phyloP scores from a whole-genome alignment of 106 monocot genomes.

The Dendrobium nobile region DNA sequence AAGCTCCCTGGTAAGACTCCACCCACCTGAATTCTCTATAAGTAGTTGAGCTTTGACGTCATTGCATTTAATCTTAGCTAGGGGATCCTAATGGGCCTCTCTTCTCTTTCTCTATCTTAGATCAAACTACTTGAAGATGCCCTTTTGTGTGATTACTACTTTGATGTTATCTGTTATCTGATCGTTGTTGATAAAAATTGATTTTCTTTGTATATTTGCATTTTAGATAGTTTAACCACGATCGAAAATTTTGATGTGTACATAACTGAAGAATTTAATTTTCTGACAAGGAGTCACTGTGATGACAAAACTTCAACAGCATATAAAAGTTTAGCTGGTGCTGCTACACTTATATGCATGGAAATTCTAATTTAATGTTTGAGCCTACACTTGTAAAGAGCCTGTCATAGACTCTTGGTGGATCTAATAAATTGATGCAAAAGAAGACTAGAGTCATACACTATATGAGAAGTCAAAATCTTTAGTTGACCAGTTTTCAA shows the following conservation, averaged over 20 bases:
- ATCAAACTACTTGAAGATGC: no score
- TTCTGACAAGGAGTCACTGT: no score
- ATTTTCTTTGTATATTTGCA: no score
- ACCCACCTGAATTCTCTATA: not conserved
- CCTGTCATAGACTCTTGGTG: not conserved
- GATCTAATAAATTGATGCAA: not conserved
- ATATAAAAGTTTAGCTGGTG: not conserved
- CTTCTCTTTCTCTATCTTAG: not conserved
- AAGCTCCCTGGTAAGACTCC: not conserved
- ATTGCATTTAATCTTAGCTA: not conserved
- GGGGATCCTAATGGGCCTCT: not conserved
- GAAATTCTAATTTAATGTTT: not conserved
- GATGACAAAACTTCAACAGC: not conserved
- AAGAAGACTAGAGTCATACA: conserved; percentile 6
- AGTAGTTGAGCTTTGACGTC: not conserved
- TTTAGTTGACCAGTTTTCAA: conserved; percentile 69
- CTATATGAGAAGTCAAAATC: conserved; percentile 79
- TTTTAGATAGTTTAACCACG: no score
- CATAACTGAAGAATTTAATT: no score
- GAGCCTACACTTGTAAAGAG: not conserved
- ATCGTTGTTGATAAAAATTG: no score
- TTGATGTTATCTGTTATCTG: no score
- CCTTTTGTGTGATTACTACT: no score
- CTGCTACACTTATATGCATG: not conserved
- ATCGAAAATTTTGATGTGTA: no score